Percentiles rank a stretch among this genome's conserved stretches.
Conservation (phyloP, 23 red algal genomes). For the Pyropia yezoensis region DNA sequence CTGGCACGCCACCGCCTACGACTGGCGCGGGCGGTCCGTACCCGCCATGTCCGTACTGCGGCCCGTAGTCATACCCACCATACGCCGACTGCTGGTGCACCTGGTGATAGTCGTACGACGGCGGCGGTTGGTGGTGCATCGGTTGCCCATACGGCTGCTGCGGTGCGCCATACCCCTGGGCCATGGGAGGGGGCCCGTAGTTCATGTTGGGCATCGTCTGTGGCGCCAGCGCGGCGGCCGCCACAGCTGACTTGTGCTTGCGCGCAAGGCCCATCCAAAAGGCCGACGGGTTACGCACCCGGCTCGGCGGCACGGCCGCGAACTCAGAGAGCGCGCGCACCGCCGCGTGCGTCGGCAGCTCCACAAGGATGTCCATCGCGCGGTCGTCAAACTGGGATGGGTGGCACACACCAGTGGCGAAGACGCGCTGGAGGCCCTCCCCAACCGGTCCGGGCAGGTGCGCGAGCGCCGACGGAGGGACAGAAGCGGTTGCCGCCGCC, state of each 20-base stretch:
- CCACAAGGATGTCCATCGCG: conserved; percentile 84
- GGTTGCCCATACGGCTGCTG: neutral
- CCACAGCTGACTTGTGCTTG: conserved; percentile 43
- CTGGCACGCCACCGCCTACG: conserved; percentile 3
- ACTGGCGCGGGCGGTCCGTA: too few species aligned
- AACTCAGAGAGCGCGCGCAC: conserved; percentile 80
- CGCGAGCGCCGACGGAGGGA: conserved; percentile 55
- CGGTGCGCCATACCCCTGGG: too few species aligned
- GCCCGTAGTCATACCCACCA: conserved; percentile 8
- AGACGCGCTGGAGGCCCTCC: conserved; percentile 64
- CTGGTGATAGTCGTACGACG: neutral
- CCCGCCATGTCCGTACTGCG: too few species aligned
- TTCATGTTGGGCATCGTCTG: neutral
- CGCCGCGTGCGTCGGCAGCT: conserved; percentile 45
- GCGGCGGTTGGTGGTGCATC: conserved; percentile 1
- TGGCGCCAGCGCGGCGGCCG: conserved; percentile 14
- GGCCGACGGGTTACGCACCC: conserved; percentile 76
- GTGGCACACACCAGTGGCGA: conserved; percentile 74
- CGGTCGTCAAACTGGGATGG: conserved; percentile 81
- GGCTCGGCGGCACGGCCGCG: conserved; percentile 71
- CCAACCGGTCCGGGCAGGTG: conserved; percentile 63
- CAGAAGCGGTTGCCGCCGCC: conserved; percentile 25
- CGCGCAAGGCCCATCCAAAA: conserved; percentile 85
- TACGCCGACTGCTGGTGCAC: neutral
- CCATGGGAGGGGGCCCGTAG: too few species aligned